Base-by-base conservation (phyloP, 225 moss, liverwort and hornwort genomes). In the Marchantia paleacea region DNA sequence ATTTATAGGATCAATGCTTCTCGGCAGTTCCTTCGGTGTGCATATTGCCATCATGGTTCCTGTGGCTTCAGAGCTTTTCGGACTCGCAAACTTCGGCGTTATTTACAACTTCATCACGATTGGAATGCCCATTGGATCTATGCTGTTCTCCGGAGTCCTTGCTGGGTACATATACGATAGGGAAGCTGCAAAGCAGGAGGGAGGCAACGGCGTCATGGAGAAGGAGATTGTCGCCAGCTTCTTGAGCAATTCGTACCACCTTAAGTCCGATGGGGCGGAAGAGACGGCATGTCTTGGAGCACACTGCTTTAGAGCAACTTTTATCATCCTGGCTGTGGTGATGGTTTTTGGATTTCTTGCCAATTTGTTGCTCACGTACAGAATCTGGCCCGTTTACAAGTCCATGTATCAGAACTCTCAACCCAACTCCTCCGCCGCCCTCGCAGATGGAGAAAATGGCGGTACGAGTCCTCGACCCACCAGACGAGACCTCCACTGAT, bases 31-130 rank as follows among this genome's bases (percentile, higher is more conserved):
- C 78, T 91, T 72, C 24, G 94, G 97, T 20, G 76, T 93, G 54
- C 97, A 97, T 89, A 87, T 90, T 81, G 91, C 93, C 62, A 92
- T 92, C 74, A 89, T 95, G 91, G 91, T 93, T 71, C 92, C 95
- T 24, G 93, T 93, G 1, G 93, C 97, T 0, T 97, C 97, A 13
- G 97, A 97, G 90, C 93, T 97, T 19, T 97, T 97, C 69, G 97
- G 97, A 48, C 85, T 97, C 8, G 87, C 84, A 50, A 88, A 95
- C 80, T 95, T 97, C 65, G 94, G 97, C 55, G 87, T 93, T 85
- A 93, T 93, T n/a, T 95, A 95, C 90, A 97, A 97, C 60, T 93
- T 85, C 82, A 85, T 97, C 22, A 89, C 87, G 25, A 92, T 92
- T 49, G 90, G 87, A 49, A 88, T 78, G 28, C 97, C 95, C 3